These are phyloP conservation scores for Fagopyrum homotropicum DNA, from an alignment of 148 eudicot genomes.

Conservation along the genomic window DNA sequence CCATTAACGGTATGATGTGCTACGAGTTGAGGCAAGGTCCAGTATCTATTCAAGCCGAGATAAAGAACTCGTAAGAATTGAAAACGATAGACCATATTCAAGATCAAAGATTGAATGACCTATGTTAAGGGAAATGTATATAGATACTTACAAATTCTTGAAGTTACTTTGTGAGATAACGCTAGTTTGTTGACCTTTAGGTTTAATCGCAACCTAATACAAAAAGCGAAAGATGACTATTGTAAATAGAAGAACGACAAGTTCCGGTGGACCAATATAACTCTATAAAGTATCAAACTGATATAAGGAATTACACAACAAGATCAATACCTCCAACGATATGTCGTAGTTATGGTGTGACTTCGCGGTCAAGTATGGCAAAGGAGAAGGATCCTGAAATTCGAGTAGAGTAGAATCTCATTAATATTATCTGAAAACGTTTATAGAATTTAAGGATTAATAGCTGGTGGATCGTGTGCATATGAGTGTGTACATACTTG, in stretches of 20 bases:
- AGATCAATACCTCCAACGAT: constrained; percentile 51
- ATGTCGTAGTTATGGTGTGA: constrained; percentile 69
- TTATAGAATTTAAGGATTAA: too few relatives aligned
- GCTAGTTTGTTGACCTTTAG: constrained; percentile 49
- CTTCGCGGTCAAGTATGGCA: constrained; percentile 85
- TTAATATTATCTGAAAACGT: too few relatives aligned
- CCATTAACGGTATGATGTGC: constrained; percentile 89
- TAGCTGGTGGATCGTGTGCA: background rate
- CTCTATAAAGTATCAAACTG: too few relatives aligned
- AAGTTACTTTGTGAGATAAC: constrained; percentile 72
- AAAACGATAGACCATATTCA: background rate
- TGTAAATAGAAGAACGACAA: background rate
- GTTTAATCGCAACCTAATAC: constrained; percentile 61
- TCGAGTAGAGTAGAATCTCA: background rate
- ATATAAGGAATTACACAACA: too few relatives aligned
- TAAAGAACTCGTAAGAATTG: background rate
- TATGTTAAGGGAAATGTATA: background rate
- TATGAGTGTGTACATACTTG: constrained; percentile 33
- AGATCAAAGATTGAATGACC: background rate
- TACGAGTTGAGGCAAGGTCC: constrained; percentile 88
- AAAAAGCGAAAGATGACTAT: constrained; percentile 5
- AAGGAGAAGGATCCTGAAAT: constrained; percentile 73
- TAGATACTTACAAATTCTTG: constrained; percentile 61
- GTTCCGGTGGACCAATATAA: too few relatives aligned
- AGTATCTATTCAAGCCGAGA: constrained; percentile 38